Evolutionary conservation across 805 yeast species (phyloP).

Genomic region (Martiniozyma abietophila): DNA sequence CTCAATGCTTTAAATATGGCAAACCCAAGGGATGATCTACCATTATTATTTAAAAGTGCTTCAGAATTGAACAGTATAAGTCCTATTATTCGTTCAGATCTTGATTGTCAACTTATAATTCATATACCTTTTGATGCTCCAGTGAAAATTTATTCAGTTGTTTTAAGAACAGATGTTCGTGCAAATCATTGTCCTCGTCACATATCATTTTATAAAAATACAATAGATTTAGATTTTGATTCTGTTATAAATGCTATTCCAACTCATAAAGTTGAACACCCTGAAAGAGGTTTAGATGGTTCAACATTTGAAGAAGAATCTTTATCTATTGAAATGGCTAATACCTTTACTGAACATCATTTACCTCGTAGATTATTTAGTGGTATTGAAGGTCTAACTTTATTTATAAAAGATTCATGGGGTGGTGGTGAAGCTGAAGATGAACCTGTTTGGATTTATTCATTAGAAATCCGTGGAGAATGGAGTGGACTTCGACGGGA

Average conservation of each 20-base stretch:
- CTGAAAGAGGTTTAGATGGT: conserved; percentile 40
- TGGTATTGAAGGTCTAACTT: conserved; percentile 54
- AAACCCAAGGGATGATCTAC: conserved; percentile 40
- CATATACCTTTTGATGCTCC: conserved; percentile 72
- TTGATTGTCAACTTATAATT: conserved; percentile 72
- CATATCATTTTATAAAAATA: conserved; percentile 67
- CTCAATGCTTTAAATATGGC: conserved; percentile 56
- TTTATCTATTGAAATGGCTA: conserved; percentile 37
- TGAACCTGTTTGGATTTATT: conserved; percentile 49
- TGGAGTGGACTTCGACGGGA: conserved; percentile 45
- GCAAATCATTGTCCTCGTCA: conserved; percentile 55
- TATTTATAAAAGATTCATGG: conserved; percentile 63
- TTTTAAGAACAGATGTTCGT: conserved; percentile 56
- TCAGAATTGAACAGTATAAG: conserved; percentile 39
- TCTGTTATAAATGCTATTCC: conserved; percentile 41
- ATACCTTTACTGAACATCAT: conserved; percentile 68
- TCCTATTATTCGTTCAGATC: conserved; percentile 47
- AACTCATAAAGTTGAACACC: conserved; percentile 49
- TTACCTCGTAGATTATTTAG: conserved; percentile 69
- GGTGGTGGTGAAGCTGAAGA: conserved; percentile 53
- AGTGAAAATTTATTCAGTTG: conserved; percentile 66
- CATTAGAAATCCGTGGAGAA: conserved; percentile 76
- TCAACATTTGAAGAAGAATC: conserved; percentile 53
- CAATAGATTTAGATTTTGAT: conserved; percentile 63
- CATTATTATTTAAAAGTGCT: conserved; percentile 43